Evolutionary conservation across 1,284 basidiomycete species (phyloP), one percentile per base, ranked within the genome.

Genomic region (Fistulinella cinereoalba): DNA sequence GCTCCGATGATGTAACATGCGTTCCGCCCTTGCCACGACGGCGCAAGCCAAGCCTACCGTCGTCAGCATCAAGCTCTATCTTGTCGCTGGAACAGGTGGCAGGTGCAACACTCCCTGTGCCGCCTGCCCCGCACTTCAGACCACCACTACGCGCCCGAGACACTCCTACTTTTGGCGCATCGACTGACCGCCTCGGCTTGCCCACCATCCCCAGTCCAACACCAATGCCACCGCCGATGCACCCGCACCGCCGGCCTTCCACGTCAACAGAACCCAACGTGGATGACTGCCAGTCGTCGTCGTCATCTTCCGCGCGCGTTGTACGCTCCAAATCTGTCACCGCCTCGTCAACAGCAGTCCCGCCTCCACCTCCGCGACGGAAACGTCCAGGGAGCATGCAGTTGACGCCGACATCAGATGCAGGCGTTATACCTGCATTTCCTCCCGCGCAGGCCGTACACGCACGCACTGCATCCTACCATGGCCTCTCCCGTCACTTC

Each of bases 331-430:
- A 74, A 56, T 81, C 79, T 0, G 58, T 85, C 10, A 61, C 68
- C 7, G 66, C 73, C 9, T 72, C 75, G 1, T 74, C 72, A 1
- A 46, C 71, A 0, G 46, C 70, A 2, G 63, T 73, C 0, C 73
- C 74, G 3, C 71, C 76, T 0, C 74, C 77, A 0, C 60, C 58
- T 13, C 68, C 66, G 2, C 67, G 78, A 3, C 67, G 76, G 13
- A 73, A 70, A 46, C 71, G 83, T 2, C 85, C 84, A 0, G 83
- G 85, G 55, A 85, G 82, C 56, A 72, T 80, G 25, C 82, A 84
- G 53, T 53, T 84, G 15, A 58, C 61, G 13, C 51, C 64, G 2
- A 55, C 71, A 9, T 60, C 60, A 1, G 56, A 22, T 38, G 34
- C 21, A 40, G 55, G 27, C 9, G 58, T 53, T 1, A 40, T 31